A percentile compares a stretch with the other conserved stretches of the same genome.
Evolutionary conservation across 2,329 filamentous ascomycete species (phyloP).

Genomic region (Stagonosporopsis tanaceti): DNA sequence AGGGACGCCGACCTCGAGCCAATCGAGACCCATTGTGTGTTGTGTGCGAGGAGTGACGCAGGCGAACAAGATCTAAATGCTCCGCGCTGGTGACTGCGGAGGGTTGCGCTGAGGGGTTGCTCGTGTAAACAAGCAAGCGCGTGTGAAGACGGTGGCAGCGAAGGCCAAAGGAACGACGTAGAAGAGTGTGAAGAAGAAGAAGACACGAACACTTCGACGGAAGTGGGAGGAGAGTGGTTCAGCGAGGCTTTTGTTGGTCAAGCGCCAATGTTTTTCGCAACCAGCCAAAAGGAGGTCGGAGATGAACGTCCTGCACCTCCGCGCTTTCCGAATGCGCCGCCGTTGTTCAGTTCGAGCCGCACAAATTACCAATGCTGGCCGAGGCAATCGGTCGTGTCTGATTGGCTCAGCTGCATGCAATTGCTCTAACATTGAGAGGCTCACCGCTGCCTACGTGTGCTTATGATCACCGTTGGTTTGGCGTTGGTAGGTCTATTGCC

Average conservation of each 20-base stretch:
- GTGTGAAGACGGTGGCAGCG: constrained; percentile 25
- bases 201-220: constrained; percentile 31
- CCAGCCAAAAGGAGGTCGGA: constrained; percentile 48
- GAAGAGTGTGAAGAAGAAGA: constrained; percentile 43
- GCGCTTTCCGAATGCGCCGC: constrained; percentile 35
- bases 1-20: constrained; percentile 65
- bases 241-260: constrained; percentile 32
- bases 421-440: not conserved
- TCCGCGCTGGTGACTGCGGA: constrained; percentile 14
- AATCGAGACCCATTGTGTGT: constrained; percentile 61
- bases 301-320: constrained; percentile 42
- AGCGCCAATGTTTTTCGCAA: constrained; percentile 36
- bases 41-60: constrained; percentile 6
- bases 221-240: constrained; percentile 24
- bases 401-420: constrained; percentile 26
- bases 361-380: constrained; percentile 31
- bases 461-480: constrained; percentile 19
- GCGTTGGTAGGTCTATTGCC: not conserved
- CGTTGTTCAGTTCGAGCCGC: constrained; percentile 23
- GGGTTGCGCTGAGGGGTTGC: constrained; percentile 21
- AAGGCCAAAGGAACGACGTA: constrained; percentile 48
- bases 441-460: constrained; percentile 1
- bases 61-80: constrained; percentile 8
- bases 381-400: constrained; percentile 25
- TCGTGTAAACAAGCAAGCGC: constrained; percentile 24